A percentile compares a stretch with the other conserved stretches of the same genome.
Conservation (phyloP, 495 filamentous ascomycete species). For the Hypoxylon rickii region DNA sequence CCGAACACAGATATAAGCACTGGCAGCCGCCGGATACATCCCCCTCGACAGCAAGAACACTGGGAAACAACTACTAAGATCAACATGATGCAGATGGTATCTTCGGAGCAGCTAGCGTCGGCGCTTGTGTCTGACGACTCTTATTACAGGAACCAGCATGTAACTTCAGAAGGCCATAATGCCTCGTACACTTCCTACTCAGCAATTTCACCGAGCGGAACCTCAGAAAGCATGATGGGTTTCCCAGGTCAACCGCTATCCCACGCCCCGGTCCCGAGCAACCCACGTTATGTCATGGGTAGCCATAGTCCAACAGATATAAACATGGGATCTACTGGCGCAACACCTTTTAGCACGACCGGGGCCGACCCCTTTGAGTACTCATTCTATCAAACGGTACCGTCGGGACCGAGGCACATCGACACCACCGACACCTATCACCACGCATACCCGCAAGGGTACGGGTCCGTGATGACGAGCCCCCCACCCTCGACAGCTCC, state of each 20-base stretch:
- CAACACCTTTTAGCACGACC: conserved; percentile 26
- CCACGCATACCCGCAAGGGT: conserved; percentile 31
- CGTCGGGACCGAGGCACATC: conserved; percentile 22
- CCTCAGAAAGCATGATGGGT: conserved; percentile 27
- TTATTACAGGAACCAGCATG: conserved; percentile 28
- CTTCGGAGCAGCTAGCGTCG: conserved; percentile 31
- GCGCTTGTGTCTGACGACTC: conserved; percentile 28
- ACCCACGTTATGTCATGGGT: conserved; percentile 26
- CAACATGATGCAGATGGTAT: conserved; percentile 26
- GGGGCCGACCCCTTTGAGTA: conserved; percentile 30
- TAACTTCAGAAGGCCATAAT: conserved; percentile 22
- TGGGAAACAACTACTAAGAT: conserved; percentile 1
- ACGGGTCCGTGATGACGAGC: conserved; percentile 25
- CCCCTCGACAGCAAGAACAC: background rate
- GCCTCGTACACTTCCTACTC: conserved; percentile 29
- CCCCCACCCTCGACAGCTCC: conserved; percentile 26
- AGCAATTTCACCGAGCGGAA: conserved; percentile 15
- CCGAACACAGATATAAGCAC: background rate
- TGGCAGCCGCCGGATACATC: background rate
- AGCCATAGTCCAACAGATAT: conserved; percentile 26
- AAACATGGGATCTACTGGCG: conserved; percentile 28
- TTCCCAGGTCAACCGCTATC: conserved; percentile 30
- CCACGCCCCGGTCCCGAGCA: conserved; percentile 24
- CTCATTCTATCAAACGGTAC: conserved; percentile 28
- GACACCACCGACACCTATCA: conserved; percentile 29